Evolutionary conservation across 2,329 filamentous ascomycete species (phyloP), one percentile per base, ranked within the genome.

Genomic region (Clonostachys chloroleuca): DNA sequence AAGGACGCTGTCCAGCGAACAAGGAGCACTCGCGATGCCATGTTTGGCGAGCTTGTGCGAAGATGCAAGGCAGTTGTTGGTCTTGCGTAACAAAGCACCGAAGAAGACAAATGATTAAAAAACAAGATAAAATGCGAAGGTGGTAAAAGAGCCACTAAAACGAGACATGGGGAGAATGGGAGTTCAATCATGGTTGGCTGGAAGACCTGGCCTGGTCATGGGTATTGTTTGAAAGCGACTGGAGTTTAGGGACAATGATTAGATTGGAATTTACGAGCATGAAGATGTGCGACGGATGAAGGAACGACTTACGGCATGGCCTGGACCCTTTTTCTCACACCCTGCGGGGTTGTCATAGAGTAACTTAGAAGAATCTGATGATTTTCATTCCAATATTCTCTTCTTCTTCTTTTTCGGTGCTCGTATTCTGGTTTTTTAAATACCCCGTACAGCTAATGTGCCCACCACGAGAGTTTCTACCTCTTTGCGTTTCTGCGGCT

Each of bases 391-490:
- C 10, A n/a, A 39, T 39, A 8, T 43, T 43, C 30, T 24, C 12
- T n/a, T 16, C 12, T 43, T 43, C 5, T 30, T 16, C n/a, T 43
- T 8, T 43, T 16, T 43, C 30, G 17, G 16, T n/a, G n/a, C 13
- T 42, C 16, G 24, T n/a, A 14, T n/a, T 42, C 39, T 60, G 10
- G 24, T 30, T 1, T 30, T 30, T 30, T 50, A 68, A n/a, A 64
- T 51, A 43, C 62, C 67, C 64, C 51, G 77, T 67, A 50, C 63
- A 2, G 91, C 89, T 80, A 96, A 95, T 14, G 81, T 78, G 2
- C 87, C 84, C 46, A 96, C 57, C 6, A 92, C 73, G 40, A 88
- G 73, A 46, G 79, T 74, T 60, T 95, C 89, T 40, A 88, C 71
- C 57, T 87, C 79, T 49, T 62, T 70, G 47, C 63, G 69, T 57